Evolutionary conservation across 192 early-diverging fungal species (phyloP), one percentile per base, ranked within the genome.

Genomic region (Coemansia sp.): DNA sequence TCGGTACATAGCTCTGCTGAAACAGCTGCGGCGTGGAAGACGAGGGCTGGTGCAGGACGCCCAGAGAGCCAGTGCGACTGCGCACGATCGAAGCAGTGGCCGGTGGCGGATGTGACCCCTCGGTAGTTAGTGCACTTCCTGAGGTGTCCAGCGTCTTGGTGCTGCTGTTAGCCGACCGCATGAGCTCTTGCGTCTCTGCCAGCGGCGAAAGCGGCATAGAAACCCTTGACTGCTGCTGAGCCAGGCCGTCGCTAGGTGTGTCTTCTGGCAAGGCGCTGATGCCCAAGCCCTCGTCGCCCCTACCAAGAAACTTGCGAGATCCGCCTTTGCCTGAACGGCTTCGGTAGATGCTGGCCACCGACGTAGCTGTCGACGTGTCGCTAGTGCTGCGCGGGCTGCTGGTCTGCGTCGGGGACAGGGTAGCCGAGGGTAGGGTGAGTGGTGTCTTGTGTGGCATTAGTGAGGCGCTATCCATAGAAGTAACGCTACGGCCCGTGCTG

Each of bases 161-260:
- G 72, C 62, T 75, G 45, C 52, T 56, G 25, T 56, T 42, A 16
- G 65, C 50, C 21, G 34, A 52, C 50, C 28, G 13, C 50, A 53
- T 26, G 0, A 72, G 21, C 62, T 81, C 79, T 56, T 81, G 79
- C 8, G 79, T 34, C 64, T 81, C 79, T 0, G 79, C 56, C 57
- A 81, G 45, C 4, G 79, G 79, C 18, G 79, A 81, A 31, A 81
- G 53, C 4, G 66, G 69, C 2, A 48, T 47, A 2, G 41, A 35
- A 6, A 12, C n/a, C 20, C 52, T 52, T 28, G 65, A 64, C 31
- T 61, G 62, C 25, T 64, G 68, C 41, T 26, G 33, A 1, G 50
- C 9, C 38, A 41, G 64, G 6, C 34, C 35, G 23, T 75, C 69
- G 0, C 35, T 25, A 5, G 42, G 8, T 20, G 2, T 45, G 18